Conservation (phyloP, 2,329 filamentous ascomycete species). For the Calonectria naviculata region DNA sequence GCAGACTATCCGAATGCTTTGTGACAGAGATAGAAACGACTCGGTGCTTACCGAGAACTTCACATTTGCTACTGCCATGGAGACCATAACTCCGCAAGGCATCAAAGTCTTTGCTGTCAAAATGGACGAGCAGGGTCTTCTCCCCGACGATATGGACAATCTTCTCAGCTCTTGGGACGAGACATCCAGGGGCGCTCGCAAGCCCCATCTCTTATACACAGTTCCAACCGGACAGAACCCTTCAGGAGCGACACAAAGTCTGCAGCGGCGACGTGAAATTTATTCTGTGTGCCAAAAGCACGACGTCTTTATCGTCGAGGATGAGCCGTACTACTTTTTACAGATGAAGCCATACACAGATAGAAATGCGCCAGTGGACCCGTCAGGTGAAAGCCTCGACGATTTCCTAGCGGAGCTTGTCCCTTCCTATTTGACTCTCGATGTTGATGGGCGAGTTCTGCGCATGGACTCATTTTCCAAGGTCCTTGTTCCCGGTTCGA, state of each 20-base stretch:
- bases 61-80: slow-evolving; percentile 58
- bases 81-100: slow-evolving; percentile 73
- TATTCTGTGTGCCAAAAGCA: slow-evolving; percentile 82
- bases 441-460: neutral
- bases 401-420: neutral
- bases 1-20: slow-evolving; percentile 71
- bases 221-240: slow-evolving; percentile 80
- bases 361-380: neutral
- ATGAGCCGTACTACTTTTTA: slow-evolving; percentile 90
- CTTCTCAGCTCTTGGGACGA: neutral
- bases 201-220: neutral
- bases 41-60: slow-evolving; percentile 75
- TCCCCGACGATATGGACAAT: neutral
- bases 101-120: slow-evolving; percentile 49
- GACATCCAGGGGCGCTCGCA: neutral
- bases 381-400: neutral
- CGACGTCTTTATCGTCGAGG: slow-evolving; percentile 83
- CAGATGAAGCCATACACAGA: slow-evolving; percentile 66
- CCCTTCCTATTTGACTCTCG: neutral
- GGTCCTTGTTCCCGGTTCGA: neutral
- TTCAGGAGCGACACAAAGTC: slow-evolving; percentile 74
- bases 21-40: slow-evolving; percentile 64
- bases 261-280: slow-evolving; percentile 71
- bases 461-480: slow-evolving; percentile 1
- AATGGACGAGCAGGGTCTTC: neutral